Percentiles rank a stretch among this genome's conserved stretches.
phyloP scores from a whole-genome alignment of 2,329 filamentous ascomycete genomes.

The Fusarium sp. region DNA sequence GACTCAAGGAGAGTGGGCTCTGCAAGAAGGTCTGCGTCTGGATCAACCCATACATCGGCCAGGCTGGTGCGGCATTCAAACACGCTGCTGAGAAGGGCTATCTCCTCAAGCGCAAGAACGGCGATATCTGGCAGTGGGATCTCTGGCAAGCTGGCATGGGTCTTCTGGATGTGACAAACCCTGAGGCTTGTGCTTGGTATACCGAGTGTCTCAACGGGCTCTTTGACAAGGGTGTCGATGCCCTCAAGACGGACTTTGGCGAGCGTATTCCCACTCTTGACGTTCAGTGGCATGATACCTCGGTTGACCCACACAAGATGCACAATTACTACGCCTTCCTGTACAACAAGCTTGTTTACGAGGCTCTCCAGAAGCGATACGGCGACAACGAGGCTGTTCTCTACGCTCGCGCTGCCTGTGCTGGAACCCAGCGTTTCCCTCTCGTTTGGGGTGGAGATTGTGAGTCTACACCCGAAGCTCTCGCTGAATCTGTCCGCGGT shows the following conservation, averaged over 20 bases:
- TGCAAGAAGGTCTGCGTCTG: constrained; percentile 75
- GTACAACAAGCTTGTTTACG: constrained; percentile 77
- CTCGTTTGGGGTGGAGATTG: constrained; percentile 80
- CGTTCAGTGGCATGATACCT: constrained; percentile 71
- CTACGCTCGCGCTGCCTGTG: constrained; percentile 74
- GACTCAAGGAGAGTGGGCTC: constrained; percentile 71
- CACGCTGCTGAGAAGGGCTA: constrained; percentile 74
- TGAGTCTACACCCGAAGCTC: constrained; percentile 77
- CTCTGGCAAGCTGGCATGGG: constrained; percentile 83
- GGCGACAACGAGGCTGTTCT: constrained; percentile 66
- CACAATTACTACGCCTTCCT: constrained; percentile 82
- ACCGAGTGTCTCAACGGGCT: constrained; percentile 68
- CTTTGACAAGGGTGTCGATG: constrained; percentile 75
- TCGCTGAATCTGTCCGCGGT: constrained; percentile 76
- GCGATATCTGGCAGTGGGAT: constrained; percentile 80
- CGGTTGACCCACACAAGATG: constrained; percentile 71
- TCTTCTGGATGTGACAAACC: constrained; percentile 79
- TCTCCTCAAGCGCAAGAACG: constrained; percentile 74
- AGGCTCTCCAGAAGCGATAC: constrained; percentile 67
- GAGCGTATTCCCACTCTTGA: constrained; percentile 75
- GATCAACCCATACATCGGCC: constrained; percentile 80
- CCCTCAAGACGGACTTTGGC: constrained; percentile 81
- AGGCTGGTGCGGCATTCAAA: constrained; percentile 73
- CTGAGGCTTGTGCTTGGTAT: constrained; percentile 74
- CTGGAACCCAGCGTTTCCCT: constrained; percentile 76